These are phyloP conservation scores for Carex kokanica DNA, from an alignment of 176 grass and related monocot species.

Conservation along the genomic window DNA sequence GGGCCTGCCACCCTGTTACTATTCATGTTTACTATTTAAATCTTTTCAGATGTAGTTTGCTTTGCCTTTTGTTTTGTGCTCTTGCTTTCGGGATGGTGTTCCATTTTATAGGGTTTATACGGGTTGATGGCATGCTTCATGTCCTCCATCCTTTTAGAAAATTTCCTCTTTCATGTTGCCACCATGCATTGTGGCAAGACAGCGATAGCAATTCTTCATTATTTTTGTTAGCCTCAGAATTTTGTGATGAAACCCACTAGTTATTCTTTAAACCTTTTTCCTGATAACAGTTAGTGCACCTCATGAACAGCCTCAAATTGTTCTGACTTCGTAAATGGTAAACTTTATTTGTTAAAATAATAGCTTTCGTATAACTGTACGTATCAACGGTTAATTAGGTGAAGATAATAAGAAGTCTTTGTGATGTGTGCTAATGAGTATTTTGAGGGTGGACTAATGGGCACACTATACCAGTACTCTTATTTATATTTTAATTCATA, in stretches of 20 bases:
- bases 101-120: slow-evolving; percentile 31
- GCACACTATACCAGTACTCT: not conserved
- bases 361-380: not conserved
- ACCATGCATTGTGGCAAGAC: not conserved
- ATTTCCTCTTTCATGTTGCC: too few relatives aligned
- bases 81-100: not conserved
- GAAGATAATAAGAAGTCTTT: not conserved
- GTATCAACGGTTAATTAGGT: too few relatives aligned
- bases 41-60: not conserved
- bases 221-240: not conserved
- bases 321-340: not conserved
- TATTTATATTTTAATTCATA: not conserved
- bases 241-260: not conserved
- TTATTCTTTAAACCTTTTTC: too few relatives aligned
- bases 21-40: not conserved
- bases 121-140: not conserved
- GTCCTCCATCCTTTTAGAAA: too few relatives aligned
- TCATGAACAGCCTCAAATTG: not conserved
- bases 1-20: not conserved
- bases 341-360: not conserved
- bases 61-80: not conserved
- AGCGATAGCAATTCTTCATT: not conserved
- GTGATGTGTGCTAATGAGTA: not conserved
- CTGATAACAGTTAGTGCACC: not conserved
- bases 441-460: not conserved